A percentile compares a stretch with the other conserved stretches of the same genome.
Evolutionary conservation across 176 grass and related monocot species (phyloP).

Genomic region (Cymbopogon citratus): DNA sequence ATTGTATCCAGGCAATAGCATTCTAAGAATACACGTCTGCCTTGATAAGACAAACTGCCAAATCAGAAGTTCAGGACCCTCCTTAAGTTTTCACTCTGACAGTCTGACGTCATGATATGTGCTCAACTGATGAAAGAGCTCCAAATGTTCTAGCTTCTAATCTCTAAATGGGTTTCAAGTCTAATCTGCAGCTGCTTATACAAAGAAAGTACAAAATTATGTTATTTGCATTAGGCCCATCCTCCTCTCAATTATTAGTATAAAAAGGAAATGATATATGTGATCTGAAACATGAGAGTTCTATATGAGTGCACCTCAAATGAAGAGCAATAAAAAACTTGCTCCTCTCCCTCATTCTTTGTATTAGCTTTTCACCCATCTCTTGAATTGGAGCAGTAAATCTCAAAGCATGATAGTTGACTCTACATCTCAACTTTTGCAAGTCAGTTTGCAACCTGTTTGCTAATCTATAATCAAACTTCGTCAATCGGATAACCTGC

Average conservation of each 20-base stretch:
- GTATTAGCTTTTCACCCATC: constrained; percentile 76
- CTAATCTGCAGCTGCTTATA: neutral
- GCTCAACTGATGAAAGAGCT: neutral
- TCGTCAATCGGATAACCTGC: constrained; percentile 89
- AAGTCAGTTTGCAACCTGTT: constrained; percentile 87
- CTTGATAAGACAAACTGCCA: no score
- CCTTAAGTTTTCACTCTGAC: no score
- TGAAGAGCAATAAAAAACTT: constrained; percentile 93
- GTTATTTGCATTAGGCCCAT: neutral
- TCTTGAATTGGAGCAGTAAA: constrained; percentile 75
- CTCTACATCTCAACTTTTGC: constrained; percentile 92
- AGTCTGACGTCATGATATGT: no score
- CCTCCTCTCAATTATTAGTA: constrained; percentile 4
- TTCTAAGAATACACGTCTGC: no score
- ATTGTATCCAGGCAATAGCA: neutral
- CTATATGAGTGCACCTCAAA: constrained; percentile 50
- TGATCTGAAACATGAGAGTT: neutral
- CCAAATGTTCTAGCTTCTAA: constrained; percentile 6
- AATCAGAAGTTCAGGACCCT: no score
- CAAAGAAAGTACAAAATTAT: neutral
- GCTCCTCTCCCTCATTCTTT: constrained; percentile 83
- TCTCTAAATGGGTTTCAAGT: neutral
- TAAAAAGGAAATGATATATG: constrained; percentile 15
- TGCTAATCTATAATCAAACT: constrained; percentile 94
- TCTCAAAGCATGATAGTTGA: constrained; percentile 81